Conservation (phyloP, 352 stramenopile species). For the Thalassiosira exigua region DNA sequence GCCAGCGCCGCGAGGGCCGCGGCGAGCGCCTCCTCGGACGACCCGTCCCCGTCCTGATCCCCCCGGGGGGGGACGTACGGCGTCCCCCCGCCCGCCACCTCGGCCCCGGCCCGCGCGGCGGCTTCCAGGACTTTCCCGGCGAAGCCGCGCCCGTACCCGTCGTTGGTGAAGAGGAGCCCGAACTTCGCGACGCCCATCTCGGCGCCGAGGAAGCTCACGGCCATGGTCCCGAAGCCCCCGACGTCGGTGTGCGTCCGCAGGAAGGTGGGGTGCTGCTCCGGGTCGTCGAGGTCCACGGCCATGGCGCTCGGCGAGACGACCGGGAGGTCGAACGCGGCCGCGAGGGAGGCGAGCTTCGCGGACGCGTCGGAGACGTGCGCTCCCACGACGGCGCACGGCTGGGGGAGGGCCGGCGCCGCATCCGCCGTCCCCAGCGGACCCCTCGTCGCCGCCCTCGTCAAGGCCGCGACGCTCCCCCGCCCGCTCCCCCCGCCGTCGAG, state of each 20-base stretch:
- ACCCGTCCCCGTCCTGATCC: neutral
- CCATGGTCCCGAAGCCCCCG: slow-evolving; percentile 7
- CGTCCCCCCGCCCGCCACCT: slow-evolving; percentile 1
- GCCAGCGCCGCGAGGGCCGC: neutral
- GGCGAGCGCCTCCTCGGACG: slow-evolving; percentile 8
- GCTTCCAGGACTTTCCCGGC: neutral
- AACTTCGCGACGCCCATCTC: neutral
- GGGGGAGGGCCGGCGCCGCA: neutral
- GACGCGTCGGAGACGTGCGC: slow-evolving; percentile 3
- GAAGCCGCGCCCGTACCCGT: slow-evolving; percentile 9
- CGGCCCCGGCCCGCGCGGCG: neutral
- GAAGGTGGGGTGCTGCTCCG: slow-evolving; percentile 10
- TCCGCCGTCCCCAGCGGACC: neutral
- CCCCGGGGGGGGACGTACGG: neutral
- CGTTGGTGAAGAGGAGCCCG: slow-evolving; percentile 11
- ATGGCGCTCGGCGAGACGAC: neutral
- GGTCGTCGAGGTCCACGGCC: neutral
- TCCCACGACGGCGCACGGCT: slow-evolving; percentile 18
- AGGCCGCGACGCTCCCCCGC: neutral
- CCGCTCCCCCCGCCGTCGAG: neutral
- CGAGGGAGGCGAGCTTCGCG: slow-evolving; percentile 3
- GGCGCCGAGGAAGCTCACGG: neutral
- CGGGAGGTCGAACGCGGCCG: slow-evolving; percentile 8
- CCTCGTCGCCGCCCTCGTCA: slow-evolving; percentile 1
- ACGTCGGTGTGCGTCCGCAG: slow-evolving; percentile 11